These are phyloP conservation scores for Cutaneotrichosporon cyanovorans DNA, from an alignment of 1,284 basidiomycete species.

Conservation along the genomic window DNA sequence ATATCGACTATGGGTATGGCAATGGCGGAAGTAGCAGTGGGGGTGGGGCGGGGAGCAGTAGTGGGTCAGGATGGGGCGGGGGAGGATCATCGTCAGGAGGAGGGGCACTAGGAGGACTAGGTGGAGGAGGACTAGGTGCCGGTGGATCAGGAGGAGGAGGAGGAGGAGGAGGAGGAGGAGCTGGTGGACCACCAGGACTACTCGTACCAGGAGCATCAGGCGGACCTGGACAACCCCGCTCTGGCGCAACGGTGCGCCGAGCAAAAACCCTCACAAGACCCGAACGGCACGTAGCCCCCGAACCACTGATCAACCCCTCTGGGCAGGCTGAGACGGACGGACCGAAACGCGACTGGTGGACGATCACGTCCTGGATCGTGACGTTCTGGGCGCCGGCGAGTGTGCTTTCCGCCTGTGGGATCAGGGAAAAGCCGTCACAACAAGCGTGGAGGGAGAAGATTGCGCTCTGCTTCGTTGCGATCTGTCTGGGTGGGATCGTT, in stretches of 20 bases:
- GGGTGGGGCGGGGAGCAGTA: not conserved
- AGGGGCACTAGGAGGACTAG: too few species aligned
- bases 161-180: too few species aligned
- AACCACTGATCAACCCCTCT: slow-evolving; percentile 78
- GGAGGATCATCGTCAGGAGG: too few species aligned
- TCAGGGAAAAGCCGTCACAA: slow-evolving; percentile 66
- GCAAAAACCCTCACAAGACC: slow-evolving; percentile 94
- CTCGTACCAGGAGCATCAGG: too few species aligned
- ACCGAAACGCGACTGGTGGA: slow-evolving; percentile 59
- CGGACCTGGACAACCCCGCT: slow-evolving; percentile 2
- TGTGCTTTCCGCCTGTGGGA: slow-evolving; percentile 63
- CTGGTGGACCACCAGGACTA: not conserved
- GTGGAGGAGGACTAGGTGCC: too few species aligned
- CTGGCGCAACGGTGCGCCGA: slow-evolving; percentile 47
- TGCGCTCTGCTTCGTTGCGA: slow-evolving; percentile 78
- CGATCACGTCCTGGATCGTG: slow-evolving; percentile 65
- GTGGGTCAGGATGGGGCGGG: not conserved
- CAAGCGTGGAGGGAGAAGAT: slow-evolving; percentile 99
- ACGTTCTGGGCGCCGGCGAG: slow-evolving; percentile 87
- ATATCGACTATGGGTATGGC: too few species aligned
- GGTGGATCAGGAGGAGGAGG: not conserved
- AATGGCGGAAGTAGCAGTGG: not conserved
- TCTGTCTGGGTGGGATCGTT: slow-evolving; percentile 67
- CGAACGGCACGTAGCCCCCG: slow-evolving; percentile 85
- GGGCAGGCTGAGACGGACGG: slow-evolving; percentile 26